Evolutionary conservation across 75 land plant species (phyloP), one percentile per base, ranked within the genome.

Genomic region (Isoetes taiwanensis): DNA sequence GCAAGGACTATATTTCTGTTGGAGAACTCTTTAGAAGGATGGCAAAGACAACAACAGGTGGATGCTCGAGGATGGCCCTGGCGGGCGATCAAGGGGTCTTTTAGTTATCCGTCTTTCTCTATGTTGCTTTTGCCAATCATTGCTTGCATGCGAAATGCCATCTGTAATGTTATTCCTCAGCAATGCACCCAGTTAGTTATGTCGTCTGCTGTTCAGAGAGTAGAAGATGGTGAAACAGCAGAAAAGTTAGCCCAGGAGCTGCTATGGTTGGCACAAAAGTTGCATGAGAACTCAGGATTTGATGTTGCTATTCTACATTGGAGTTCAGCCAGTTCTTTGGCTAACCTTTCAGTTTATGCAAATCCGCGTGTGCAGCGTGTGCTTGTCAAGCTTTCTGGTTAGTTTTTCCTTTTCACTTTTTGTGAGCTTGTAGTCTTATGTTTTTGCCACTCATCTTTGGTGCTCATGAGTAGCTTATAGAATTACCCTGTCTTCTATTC

Each of bases 211-310:
- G 30, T 25, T 2, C 64, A 37, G 58, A 58, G 27, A 2, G 34
- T 14, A 4, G 64, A 75, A 26, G 40, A 58, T 32, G 52, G 29
- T 35, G 66, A 70, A 6, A 32, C 68, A 41, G 90, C 83, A 8
- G 95, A 87, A 73, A 91, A 91, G 72, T 56, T 81, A 72, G 89
- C 85, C 25, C 79, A 78, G 30, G 96, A 91, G 72, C 60, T 79
- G 52, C 65, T 91, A 19, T 91, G 97, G 97, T 31, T 91, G 33
- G 77, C 85, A 31, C 59, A 75, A 71, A 87, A 78, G 67, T 40
- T 91, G 74, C 71, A 34, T 27, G 77, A 41, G 2, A 72, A 81
- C 42, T 83, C 78, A 0, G 76, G 55, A 19, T 73, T 43, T 19
- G 77, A 63, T n/a, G 95, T 77, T 48, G 95, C 95, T 2, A 68